Evolutionary conservation across 805 yeast species (phyloP), one percentile per base, ranked within the genome.

Genomic region (Starmerella riodocensis): DNA sequence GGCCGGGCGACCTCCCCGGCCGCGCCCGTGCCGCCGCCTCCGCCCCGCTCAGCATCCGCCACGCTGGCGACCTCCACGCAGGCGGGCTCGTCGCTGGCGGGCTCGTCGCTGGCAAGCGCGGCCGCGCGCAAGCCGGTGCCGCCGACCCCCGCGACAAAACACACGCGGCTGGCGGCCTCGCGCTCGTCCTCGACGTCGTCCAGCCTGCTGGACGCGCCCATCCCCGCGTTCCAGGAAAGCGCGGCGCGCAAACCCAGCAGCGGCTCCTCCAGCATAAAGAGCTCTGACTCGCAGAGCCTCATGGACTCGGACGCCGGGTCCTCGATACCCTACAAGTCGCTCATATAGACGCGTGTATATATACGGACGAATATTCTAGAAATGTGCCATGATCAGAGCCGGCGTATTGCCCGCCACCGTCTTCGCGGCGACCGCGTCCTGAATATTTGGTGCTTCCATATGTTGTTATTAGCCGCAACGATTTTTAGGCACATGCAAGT

Each of bases 171-270:
- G 8, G 23, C 29, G 8, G 28, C 28, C 14, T 11, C 32, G 9
- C 17, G 36, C 14, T 16, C 34, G 13, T 18, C 32, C 16, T 24
- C 36, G 12, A 29, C 43, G 16, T 16, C 35, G 16, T 16, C 35
- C 8, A 45, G 36, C 30, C 33, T 45, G 23, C 32, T 45, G 45
- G 48, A 45, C 14, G 43, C 46, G 14, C 46, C 11, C 28, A 39
- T 12, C 22, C 35, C 19, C 24, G 28, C 16, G 12, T 21, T 6
- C 21, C 17, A n/a, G 27, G 13, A 11, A 28, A 14, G 28, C 25
- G 14, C 38, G 7, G 32, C 32, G 11, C 34, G 35, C n/a, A 21
- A 23, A 18, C 12, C 35, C 6, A 33, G 30, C 8, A 42, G 45
- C 33, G 11, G 38, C 7, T 19, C 41, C 8, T 21, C 41, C 17